Base-by-base conservation (phyloP, 371 early-diverging fungal genomes). In the Umbelopsis sp. region DNA sequence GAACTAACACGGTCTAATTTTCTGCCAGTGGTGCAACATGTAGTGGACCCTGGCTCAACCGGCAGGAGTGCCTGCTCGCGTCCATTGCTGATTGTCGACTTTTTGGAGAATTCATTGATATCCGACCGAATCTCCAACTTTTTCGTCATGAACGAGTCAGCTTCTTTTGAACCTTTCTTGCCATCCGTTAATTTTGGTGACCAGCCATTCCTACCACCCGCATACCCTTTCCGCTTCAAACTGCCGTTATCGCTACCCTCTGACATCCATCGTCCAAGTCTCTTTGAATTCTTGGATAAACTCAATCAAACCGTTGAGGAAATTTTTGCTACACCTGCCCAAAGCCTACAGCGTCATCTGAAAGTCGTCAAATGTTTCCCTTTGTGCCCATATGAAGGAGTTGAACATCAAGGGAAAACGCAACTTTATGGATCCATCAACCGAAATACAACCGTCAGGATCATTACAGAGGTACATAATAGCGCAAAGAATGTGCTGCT, bases 31-130 rank as follows among this genome's bases (percentile, higher is more conserved):
- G 63, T 32, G 29, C 50, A 44, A 14, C 63, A 50, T 35, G 46
- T 29, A 9, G 64, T 63, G 18, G 50, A 48, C 5, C 50, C 63
- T 4, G 64, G 63, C 24, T 50, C 50, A 9, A 44, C 48, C 7
- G 48, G 48, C 3, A 48, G 48, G 7, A 48, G 16, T n/a, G 48
- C 63, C 5, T 69, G 50, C 38, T 38, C 52, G 45, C 44, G 65
- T 32, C 70, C 70, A 16, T 20, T 44, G 12, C 65, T 65, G 12
- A 35, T 69, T n/a, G 64, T 65, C n/a, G 52, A 69, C 18, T 69
- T 65, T 24, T 45, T 69, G 65, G 44, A 63, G 46, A 69, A 65
- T 10, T 62, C 62, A 1, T 69, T 69, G n/a, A 53, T 44, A 22
- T 64, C 50, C 4, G 70, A 69, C 35, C 65, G 70, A 12, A 44